Conservation (phyloP, 2,329 filamentous ascomycete species). For the Ascochyta pisi region DNA sequence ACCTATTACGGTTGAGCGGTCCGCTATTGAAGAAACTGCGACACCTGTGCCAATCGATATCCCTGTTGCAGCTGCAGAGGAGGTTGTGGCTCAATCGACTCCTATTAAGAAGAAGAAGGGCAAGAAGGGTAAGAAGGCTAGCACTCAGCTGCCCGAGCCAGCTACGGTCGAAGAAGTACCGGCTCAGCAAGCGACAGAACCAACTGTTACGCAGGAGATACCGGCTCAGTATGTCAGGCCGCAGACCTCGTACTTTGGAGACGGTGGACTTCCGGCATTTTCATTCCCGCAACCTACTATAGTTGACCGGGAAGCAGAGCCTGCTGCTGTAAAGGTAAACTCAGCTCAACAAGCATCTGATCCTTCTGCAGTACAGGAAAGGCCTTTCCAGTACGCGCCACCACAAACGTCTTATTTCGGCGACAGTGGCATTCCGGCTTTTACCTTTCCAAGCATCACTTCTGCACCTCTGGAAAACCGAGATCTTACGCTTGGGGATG, state of each 20-base stretch:
- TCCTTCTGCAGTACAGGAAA: background rate
- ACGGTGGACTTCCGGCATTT: slow-evolving; percentile 5
- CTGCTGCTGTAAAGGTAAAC: background rate
- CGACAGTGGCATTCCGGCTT: slow-evolving; percentile 7
- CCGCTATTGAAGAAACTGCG: background rate
- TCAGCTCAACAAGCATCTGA: background rate
- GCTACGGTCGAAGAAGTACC: background rate
- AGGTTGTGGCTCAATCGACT: background rate
- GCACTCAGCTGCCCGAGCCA: slow-evolving; percentile 8
- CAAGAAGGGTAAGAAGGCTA: slow-evolving; percentile 35
- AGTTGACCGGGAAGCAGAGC: background rate
- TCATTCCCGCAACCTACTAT: background rate
- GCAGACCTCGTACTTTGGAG: slow-evolving; percentile 7
- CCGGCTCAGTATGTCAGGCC: background rate
- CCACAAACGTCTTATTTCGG: slow-evolving; percentile 9
- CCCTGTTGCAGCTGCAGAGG: background rate
- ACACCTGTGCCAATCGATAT: background rate
- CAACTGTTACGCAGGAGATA: background rate
- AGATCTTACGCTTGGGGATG: too few species aligned
- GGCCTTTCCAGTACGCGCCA: background rate
- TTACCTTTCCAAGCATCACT: background rate
- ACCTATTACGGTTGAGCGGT: background rate
- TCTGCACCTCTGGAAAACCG: background rate
- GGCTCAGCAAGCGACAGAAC: background rate
- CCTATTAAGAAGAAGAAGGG: slow-evolving; percentile 13